A percentile compares a stretch with the other conserved stretches of the same genome.
Evolutionary conservation across 805 yeast species (phyloP).

Genomic region (Zygosaccharomyces gambellarensis): DNA sequence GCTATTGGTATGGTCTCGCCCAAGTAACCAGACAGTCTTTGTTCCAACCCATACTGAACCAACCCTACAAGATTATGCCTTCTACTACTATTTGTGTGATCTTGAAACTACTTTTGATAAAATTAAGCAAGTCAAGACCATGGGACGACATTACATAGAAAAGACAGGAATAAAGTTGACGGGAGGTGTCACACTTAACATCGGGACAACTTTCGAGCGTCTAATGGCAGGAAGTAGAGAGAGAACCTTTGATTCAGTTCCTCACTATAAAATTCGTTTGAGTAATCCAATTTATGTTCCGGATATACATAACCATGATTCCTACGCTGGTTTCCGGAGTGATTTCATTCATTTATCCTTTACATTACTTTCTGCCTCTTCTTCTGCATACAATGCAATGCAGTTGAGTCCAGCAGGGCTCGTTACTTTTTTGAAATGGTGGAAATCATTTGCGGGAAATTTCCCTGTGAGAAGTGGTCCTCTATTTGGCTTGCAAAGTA

Average conservation of each 20-base stretch:
- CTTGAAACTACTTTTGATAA: constrained; percentile 20
- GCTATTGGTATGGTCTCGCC: constrained; percentile 55
- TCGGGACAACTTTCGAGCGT: constrained; percentile 58
- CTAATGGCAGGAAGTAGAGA: constrained; percentile 29
- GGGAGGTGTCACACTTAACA: constrained; percentile 55
- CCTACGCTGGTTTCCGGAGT: constrained; percentile 75
- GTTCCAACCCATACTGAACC: constrained; percentile 41
- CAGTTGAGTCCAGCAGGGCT: constrained; percentile 72
- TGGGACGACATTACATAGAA: constrained; percentile 37
- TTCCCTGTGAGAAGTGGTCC: constrained; percentile 75
- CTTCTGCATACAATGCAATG: constrained; percentile 56
- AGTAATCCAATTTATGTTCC: constrained; percentile 51
- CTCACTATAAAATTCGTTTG: constrained; percentile 57
- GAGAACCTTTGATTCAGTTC: constrained; percentile 45
- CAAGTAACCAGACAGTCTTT: constrained; percentile 41
- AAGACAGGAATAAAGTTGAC: constrained; percentile 53
- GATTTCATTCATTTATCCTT: constrained; percentile 73
- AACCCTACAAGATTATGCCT: constrained; percentile 42
- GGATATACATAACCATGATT: constrained; percentile 58
- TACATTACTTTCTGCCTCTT: constrained; percentile 42
- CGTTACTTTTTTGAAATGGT: constrained; percentile 73
- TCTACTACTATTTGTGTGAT: constrained; percentile 45
- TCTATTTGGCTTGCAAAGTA: constrained; percentile 54
- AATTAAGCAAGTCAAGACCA: constrained; percentile 15
- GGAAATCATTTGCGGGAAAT: constrained; percentile 77